Conservation (phyloP, 163 green algal genomes). For the Chloromonas sp. region DNA sequence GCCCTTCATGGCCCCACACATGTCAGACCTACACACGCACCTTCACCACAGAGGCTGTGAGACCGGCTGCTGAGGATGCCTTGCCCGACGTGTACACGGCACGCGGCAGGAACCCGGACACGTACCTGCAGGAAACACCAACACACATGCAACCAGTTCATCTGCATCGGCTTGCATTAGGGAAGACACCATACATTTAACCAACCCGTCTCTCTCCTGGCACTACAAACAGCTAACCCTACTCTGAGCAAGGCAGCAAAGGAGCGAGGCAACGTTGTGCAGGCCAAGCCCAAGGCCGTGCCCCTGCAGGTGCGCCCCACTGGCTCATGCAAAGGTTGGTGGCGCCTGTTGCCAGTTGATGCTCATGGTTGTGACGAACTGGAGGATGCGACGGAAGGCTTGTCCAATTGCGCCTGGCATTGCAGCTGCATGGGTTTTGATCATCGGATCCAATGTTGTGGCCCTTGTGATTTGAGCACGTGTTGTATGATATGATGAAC, state of each 20-base stretch:
- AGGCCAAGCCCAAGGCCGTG: no score
- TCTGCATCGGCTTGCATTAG: no score
- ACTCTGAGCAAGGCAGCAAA: background rate
- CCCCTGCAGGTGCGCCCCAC: no score
- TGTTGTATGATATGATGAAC: no score
- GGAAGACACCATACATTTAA: background rate
- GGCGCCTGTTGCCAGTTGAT: no score
- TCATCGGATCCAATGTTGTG: no score
- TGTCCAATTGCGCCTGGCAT: no score
- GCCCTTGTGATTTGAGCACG: no score
- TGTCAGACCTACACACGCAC: conserved; percentile 26
- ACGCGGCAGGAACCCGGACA: conserved; percentile 86
- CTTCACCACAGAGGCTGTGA: conserved; percentile 95
- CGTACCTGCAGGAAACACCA: conserved; percentile 29
- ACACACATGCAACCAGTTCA: background rate
- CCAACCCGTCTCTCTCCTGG: background rate
- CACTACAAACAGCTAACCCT: background rate
- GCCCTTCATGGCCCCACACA: background rate
- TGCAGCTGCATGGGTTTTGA: no score
- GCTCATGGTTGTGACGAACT: no score
- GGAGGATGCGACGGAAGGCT: no score
- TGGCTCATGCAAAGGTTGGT: no score
- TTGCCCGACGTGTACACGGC: conserved; percentile 97
- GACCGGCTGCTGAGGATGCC: conserved; percentile 86
- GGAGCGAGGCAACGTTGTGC: background rate